Evolutionary conservation across 352 stramenopile species (phyloP).

Genomic region (Phytophthora constricta): DNA sequence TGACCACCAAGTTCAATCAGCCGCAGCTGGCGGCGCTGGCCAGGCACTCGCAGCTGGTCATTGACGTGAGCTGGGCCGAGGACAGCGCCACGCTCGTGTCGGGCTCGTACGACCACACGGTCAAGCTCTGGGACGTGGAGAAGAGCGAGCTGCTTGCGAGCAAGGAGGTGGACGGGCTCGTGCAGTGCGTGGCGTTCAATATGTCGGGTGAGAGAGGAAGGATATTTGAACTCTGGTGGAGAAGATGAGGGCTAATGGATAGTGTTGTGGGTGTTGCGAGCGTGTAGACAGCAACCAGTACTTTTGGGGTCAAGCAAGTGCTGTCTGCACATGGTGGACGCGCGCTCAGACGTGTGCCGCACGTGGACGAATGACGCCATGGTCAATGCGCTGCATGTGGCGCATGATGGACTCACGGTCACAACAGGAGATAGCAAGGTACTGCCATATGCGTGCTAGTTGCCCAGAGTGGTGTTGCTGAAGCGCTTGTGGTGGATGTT

Average conservation of each 20-base stretch:
- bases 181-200: conserved; percentile 88
- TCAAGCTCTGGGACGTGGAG: conserved; percentile 89
- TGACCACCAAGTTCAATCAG: conserved; percentile 91
- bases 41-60: conserved; percentile 84
- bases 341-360: conserved; percentile 60
- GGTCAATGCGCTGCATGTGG: conserved; percentile 87
- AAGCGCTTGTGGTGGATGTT: too few relatives aligned
- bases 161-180: conserved; percentile 76
- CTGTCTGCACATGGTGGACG: conserved; percentile 75
- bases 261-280: conserved; percentile 1
- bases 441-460: too few relatives aligned
- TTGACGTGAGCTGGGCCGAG: conserved; percentile 86
- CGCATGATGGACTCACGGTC: conserved; percentile 76
- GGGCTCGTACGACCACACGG: conserved; percentile 87
- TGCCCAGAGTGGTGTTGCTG: too few relatives aligned
- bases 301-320: conserved; percentile 86
- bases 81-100: conserved; percentile 79
- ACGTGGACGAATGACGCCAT: conserved; percentile 88
- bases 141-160: conserved; percentile 71
- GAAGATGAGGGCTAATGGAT: not conserved
- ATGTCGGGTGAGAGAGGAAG: conserved; percentile 49
- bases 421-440: conserved; percentile 88
- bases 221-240: not conserved
- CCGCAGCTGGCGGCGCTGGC: conserved; percentile 80
- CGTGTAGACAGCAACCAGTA: conserved; percentile 79